Conservation (phyloP, 768 basidiomycete genomes). For the Clitopilus passeckerianus region DNA sequence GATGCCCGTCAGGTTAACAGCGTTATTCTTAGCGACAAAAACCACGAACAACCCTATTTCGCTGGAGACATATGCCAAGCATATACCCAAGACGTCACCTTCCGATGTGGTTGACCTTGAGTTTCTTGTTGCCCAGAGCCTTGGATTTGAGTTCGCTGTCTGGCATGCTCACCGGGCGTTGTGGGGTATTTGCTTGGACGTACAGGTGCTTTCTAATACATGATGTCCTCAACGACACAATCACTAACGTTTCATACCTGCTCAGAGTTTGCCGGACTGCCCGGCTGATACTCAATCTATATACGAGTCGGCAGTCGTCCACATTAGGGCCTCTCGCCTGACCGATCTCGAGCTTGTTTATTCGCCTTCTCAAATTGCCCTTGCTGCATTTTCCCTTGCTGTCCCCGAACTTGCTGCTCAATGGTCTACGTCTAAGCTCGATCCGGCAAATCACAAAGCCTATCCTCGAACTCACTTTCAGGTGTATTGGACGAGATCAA, state of each 20-base stretch:
- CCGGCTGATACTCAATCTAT: constrained; percentile 42
- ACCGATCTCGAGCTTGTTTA: constrained; percentile 92
- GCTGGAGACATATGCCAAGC: constrained; percentile 76
- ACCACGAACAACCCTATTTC: constrained; percentile 94
- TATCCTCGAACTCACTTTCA: constrained; percentile 24
- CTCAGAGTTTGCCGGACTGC: constrained; percentile 54
- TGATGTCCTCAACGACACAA: background rate
- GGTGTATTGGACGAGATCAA: constrained; percentile 49
- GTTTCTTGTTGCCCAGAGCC: constrained; percentile 91
- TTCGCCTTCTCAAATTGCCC: constrained; percentile 89
- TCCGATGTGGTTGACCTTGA: constrained; percentile 91
- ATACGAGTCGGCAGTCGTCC: constrained; percentile 61
- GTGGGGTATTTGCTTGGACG: constrained; percentile 85
- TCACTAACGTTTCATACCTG: background rate
- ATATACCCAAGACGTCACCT: constrained; percentile 76
- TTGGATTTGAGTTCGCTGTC: constrained; percentile 90
- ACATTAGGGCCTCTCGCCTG: constrained; percentile 76
- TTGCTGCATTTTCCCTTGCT: constrained; percentile 70
- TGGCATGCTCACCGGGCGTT: constrained; percentile 89
- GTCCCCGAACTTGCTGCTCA: constrained; percentile 51
- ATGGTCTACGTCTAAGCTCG: constrained; percentile 50
- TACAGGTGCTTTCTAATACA: constrained; percentile 53
- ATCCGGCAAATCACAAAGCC: constrained; percentile 11
- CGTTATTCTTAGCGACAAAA: constrained; percentile 93
- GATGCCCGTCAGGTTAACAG: constrained; percentile 68